These are phyloP conservation scores for Suillus plorans DNA, from an alignment of 768 basidiomycete genomes.

Conservation along the genomic window DNA sequence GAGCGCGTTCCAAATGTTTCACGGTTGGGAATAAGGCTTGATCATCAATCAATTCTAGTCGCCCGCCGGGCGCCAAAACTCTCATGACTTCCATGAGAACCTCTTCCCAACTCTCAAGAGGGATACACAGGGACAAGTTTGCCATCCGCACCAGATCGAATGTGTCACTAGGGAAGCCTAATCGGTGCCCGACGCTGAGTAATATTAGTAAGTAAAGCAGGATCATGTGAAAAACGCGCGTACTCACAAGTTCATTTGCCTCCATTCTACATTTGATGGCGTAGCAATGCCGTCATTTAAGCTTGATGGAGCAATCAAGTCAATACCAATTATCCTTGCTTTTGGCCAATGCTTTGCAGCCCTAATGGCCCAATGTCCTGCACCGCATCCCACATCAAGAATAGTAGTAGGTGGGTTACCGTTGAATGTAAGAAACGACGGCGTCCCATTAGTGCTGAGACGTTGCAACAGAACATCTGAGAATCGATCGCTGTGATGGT, in stretches of 20 bases:
- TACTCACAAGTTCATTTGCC: slow-evolving; percentile 69
- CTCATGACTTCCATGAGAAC: slow-evolving; percentile 62
- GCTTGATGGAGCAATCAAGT: slow-evolving; percentile 46
- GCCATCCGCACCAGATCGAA: slow-evolving; percentile 80
- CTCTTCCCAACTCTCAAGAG: slow-evolving; percentile 55
- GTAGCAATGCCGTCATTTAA: slow-evolving; percentile 36
- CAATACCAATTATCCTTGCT: slow-evolving; percentile 62
- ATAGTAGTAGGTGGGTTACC: slow-evolving; percentile 51
- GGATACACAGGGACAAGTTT: slow-evolving; percentile 62
- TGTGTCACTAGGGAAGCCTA: slow-evolving; percentile 61
- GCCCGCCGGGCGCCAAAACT: slow-evolving; percentile 58
- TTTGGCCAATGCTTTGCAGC: slow-evolving; percentile 63
- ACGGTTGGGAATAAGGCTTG: slow-evolving; percentile 63
- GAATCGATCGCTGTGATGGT: slow-evolving; percentile 54
- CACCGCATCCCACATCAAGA: slow-evolving; percentile 77
- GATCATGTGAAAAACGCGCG: background rate
- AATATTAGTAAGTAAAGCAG: slow-evolving; percentile 13
- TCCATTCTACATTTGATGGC: slow-evolving; percentile 45
- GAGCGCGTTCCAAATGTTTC: slow-evolving; percentile 22
- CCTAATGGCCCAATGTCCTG: slow-evolving; percentile 65
- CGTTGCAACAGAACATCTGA: slow-evolving; percentile 52
- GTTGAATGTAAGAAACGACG: slow-evolving; percentile 58
- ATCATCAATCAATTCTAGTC: slow-evolving; percentile 76
- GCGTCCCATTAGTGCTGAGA: slow-evolving; percentile 52
- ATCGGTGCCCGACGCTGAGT: slow-evolving; percentile 47